These are phyloP conservation scores for Nissolia schottii DNA, from an alignment of 306 rosid species.

Conservation along the genomic window DNA sequence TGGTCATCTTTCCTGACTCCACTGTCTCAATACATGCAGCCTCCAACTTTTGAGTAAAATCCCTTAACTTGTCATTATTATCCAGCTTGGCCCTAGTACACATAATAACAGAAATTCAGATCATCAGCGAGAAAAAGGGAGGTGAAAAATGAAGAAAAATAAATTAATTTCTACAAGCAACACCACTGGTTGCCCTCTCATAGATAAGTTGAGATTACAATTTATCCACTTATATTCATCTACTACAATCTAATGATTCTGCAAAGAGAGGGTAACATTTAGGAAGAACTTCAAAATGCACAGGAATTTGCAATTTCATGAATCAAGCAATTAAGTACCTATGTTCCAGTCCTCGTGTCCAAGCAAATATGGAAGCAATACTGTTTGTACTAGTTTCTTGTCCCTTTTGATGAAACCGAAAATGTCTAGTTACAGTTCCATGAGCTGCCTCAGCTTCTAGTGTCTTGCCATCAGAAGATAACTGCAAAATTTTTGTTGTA, in stretches of 20 bases:
- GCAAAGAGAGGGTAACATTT: neutral
- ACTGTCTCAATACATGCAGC: constrained; percentile 85
- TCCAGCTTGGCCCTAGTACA: constrained; percentile 78
- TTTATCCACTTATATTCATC: neutral
- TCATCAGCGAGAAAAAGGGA: neutral
- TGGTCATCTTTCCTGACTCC: constrained; percentile 92
- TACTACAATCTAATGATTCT: neutral
- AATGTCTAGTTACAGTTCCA: constrained; percentile 98
- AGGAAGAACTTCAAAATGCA: neutral
- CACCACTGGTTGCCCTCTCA: neutral
- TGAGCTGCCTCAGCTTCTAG: constrained; percentile 99
- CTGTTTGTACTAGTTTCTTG: constrained; percentile 98
- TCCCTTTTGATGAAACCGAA: constrained; percentile 83
- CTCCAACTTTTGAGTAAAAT: constrained; percentile 82
- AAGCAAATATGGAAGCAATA: constrained; percentile 97
- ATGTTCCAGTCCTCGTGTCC: constrained; percentile 95
- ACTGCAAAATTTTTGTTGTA: constrained; percentile 45
- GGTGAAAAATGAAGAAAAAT: neutral
- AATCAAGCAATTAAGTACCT: constrained; percentile 47
- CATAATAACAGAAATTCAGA: neutral
- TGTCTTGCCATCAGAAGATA: constrained; percentile 96
- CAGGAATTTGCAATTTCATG: neutral
- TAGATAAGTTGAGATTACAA: constrained; percentile 1
- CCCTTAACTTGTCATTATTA: constrained; percentile 57
- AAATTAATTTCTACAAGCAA: neutral